Conservation (phyloP, 257 asterid species). For the Scutellaria galericulata region DNA sequence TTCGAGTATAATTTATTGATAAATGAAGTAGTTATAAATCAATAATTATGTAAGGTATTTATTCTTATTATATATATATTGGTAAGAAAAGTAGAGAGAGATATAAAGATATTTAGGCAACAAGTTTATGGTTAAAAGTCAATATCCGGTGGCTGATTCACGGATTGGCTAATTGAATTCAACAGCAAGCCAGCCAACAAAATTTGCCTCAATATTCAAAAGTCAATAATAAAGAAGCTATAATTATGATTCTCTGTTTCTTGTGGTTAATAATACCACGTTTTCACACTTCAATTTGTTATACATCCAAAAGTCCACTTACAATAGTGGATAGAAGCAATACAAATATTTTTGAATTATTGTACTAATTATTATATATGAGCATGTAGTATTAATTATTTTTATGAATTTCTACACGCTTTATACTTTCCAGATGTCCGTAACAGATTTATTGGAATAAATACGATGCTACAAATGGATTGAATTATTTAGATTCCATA, state of each 20-base stretch:
- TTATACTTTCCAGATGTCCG: background rate
- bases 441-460: constrained; percentile 7
- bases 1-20: no score
- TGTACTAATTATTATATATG: constrained; percentile 21
- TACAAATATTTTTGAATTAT: constrained; percentile 13
- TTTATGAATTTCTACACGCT: constrained; percentile 2
- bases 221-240: constrained; percentile 16
- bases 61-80: no score
- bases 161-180: background rate
- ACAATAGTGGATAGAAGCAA: constrained; percentile 27
- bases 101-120: no score
- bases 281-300: background rate
- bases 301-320: constrained; percentile 13
- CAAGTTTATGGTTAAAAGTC: no score
- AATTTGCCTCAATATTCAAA: constrained; percentile 4
- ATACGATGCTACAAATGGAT: background rate
- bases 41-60: no score
- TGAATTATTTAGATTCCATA: constrained; percentile 25
- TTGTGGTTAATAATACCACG: background rate
- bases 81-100: no score
- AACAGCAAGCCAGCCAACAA: constrained; percentile 14
- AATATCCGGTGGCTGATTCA: background rate
- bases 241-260: constrained; percentile 10
- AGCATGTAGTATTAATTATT: background rate
- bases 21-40: no score